Conservation (phyloP, 164 flowering plant species). For the Magnolia officinalis region DNA sequence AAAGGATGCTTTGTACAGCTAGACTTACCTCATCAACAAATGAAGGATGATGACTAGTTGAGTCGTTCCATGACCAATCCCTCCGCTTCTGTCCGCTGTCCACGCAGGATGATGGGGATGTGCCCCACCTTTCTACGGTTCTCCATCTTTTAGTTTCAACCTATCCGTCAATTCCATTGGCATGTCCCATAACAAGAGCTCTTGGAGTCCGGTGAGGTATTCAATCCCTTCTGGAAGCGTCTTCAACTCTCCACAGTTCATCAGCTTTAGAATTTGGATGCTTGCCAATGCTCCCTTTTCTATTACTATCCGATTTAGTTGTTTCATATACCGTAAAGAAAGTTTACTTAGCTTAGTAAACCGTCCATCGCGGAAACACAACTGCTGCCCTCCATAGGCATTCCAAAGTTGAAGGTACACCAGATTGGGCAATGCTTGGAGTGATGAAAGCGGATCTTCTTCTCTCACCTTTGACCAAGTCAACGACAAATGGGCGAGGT, state of each 20-base stretch:
- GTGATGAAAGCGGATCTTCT: slow-evolving; percentile 19
- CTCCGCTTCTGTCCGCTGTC: neutral
- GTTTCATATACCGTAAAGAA: slow-evolving; percentile 14
- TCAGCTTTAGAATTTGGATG: slow-evolving; percentile 19
- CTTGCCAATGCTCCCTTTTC: slow-evolving; percentile 33
- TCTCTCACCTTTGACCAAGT: slow-evolving; percentile 15
- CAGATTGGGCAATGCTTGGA: slow-evolving; percentile 22
- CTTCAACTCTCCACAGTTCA: slow-evolving; percentile 22
- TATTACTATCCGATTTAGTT: slow-evolving; percentile 18
- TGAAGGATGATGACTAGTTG: neutral
- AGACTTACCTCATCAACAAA: too few species aligned
- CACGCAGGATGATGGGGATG: slow-evolving; percentile 15
- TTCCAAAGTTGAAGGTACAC: slow-evolving; percentile 26
- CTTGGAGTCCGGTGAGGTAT: slow-evolving; percentile 26
- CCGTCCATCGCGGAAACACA: slow-evolving; percentile 23
- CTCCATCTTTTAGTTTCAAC: slow-evolving; percentile 2
- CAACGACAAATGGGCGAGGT: slow-evolving; percentile 25
- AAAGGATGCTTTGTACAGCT: too few species aligned
- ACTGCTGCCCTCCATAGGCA: slow-evolving; percentile 22
- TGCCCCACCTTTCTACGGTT: slow-evolving; percentile 12
- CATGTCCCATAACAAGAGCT: slow-evolving; percentile 32
- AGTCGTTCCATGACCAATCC: neutral
- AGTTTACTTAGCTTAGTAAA: slow-evolving; percentile 33
- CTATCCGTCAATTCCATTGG: slow-evolving; percentile 24
- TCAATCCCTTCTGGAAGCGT: slow-evolving; percentile 33